Conservation (phyloP, 2,329 filamentous ascomycete species). For the Trichoderma sp. region DNA sequence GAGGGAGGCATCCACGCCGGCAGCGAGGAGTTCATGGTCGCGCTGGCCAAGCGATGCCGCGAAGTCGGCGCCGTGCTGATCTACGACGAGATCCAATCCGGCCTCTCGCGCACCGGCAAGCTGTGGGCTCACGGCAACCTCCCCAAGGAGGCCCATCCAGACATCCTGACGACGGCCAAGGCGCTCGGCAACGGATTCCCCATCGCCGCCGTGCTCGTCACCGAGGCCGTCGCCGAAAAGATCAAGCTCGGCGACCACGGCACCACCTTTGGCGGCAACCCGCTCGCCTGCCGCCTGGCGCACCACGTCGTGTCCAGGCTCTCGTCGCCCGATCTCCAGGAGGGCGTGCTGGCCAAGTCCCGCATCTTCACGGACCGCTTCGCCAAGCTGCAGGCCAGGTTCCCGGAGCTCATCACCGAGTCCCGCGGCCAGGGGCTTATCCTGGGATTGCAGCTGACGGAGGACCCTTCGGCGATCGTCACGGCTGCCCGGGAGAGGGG, state of each 20-base stretch:
- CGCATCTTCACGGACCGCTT: slow-evolving; percentile 49
- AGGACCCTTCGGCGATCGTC: slow-evolving; percentile 70
- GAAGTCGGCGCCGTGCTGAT: slow-evolving; percentile 86
- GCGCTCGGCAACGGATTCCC: slow-evolving; percentile 96
- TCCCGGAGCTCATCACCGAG: slow-evolving; percentile 71
- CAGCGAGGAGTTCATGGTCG: slow-evolving; percentile 74
- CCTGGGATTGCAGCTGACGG: slow-evolving; percentile 76
- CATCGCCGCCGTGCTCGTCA: slow-evolving; percentile 67
- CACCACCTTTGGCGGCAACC: slow-evolving; percentile 92
- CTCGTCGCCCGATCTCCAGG: slow-evolving; percentile 66
- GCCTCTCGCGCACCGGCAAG: slow-evolving; percentile 77
- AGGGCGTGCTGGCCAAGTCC: slow-evolving; percentile 64
- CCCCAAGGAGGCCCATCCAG: slow-evolving; percentile 79
- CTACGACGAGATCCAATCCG: slow-evolving; percentile 97
- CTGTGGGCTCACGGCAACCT: slow-evolving; percentile 85
- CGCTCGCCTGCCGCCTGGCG: slow-evolving; percentile 76
- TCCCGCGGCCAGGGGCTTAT: slow-evolving; percentile 81
- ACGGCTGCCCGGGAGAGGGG: slow-evolving; percentile 85
- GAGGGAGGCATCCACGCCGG: slow-evolving; percentile 90
- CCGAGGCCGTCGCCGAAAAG: slow-evolving; percentile 39
- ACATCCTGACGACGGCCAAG: slow-evolving; percentile 92
- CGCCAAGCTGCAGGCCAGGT: slow-evolving; percentile 44
- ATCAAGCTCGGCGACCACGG: slow-evolving; percentile 73
- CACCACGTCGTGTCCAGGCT: slow-evolving; percentile 81
- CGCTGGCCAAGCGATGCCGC: slow-evolving; percentile 78